Evolutionary conservation across 2,329 filamentous ascomycete genomes (phyloP).

Genomic region (Bimuria novae-zelandiae): DNA sequence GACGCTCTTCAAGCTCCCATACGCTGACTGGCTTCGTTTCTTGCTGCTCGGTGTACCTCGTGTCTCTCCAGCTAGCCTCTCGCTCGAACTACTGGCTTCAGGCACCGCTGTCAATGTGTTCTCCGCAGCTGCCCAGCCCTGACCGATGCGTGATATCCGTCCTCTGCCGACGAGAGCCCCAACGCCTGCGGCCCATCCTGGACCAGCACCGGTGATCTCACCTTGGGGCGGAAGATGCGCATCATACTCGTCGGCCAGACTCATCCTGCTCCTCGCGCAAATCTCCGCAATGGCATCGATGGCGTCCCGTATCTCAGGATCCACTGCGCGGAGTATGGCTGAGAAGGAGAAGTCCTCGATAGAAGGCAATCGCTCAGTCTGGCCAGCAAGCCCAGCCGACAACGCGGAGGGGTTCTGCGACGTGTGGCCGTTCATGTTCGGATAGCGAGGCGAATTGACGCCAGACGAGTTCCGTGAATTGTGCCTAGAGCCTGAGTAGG

Average conservation of each 20-base stretch:
- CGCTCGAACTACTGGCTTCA: constrained; percentile 54
- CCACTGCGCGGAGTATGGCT: constrained; percentile 60
- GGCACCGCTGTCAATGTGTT: constrained; percentile 53
- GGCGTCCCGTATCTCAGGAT: constrained; percentile 62
- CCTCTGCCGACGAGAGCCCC: constrained; percentile 37
- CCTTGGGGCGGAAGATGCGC: constrained; percentile 66
- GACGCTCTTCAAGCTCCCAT: constrained; percentile 46
- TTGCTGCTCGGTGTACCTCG: constrained; percentile 26
- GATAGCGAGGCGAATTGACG: constrained; percentile 37
- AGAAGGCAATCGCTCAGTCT: constrained; percentile 47
- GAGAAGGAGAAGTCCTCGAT: constrained; percentile 61
- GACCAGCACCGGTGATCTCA: constrained; percentile 52
- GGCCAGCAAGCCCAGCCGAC: constrained; percentile 36
- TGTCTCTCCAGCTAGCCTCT: constrained; percentile 42
- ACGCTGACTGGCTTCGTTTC: constrained; percentile 43
- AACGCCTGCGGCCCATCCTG: constrained; percentile 35
- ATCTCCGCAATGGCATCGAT: constrained; percentile 68
- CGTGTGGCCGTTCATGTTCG: constrained; percentile 35
- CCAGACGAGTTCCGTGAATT: constrained; percentile 40
- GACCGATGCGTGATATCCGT: constrained; percentile 35
- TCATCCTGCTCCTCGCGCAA: constrained; percentile 64
- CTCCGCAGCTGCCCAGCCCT: constrained; percentile 42
- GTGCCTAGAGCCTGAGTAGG: constrained; percentile 45
- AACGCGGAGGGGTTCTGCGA: constrained; percentile 30
- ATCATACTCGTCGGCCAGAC: constrained; percentile 65